These are phyloP conservation scores for Trypanosoma conorhini DNA, from an alignment of 208 protist species.

Conservation along the genomic window DNA sequence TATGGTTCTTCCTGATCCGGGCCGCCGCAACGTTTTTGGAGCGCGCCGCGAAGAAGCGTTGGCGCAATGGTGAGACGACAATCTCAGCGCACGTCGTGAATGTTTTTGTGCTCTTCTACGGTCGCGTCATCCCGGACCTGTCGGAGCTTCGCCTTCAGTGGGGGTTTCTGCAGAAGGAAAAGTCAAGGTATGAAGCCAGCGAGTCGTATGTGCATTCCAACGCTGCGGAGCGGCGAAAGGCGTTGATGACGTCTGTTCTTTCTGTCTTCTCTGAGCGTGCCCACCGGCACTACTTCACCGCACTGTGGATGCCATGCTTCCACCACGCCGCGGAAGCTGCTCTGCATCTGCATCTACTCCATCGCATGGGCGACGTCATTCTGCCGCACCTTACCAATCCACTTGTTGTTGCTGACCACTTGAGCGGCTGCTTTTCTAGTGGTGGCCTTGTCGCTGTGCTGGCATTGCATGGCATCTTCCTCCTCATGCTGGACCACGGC, in stretches of 20 bases:
- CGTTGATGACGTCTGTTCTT: constrained; percentile 68
- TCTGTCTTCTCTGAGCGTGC: constrained; percentile 80
- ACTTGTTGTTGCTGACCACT: constrained; percentile 83
- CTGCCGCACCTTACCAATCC: constrained; percentile 84
- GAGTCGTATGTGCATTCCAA: constrained; percentile 71
- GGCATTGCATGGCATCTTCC: constrained; percentile 82
- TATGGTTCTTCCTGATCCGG: constrained; percentile 77
- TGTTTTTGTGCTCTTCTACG: constrained; percentile 76
- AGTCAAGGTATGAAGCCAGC: constrained; percentile 48
- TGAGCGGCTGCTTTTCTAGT: constrained; percentile 81
- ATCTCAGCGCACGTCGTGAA: constrained; percentile 51
- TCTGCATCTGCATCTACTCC: constrained; percentile 80
- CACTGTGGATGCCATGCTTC: constrained; percentile 77
- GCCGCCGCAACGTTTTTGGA: constrained; percentile 48
- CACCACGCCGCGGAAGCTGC: constrained; percentile 48
- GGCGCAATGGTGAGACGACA: constrained; percentile 15
- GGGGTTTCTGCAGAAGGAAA: constrained; percentile 65
- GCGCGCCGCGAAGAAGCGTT: constrained; percentile 49
- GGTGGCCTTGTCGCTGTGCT: constrained; percentile 88
- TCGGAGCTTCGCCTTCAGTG: constrained; percentile 58
- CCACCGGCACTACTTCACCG: constrained; percentile 83
- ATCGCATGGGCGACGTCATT: constrained; percentile 70
- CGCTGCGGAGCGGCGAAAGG: constrained; percentile 63
- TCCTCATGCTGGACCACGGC: constrained; percentile 90
- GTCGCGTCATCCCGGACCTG: constrained; percentile 48